Percentiles rank a stretch among this genome's conserved stretches.
Conservation (phyloP, 1,139 yeast genomes). For the Candida mesenterica region DNA sequence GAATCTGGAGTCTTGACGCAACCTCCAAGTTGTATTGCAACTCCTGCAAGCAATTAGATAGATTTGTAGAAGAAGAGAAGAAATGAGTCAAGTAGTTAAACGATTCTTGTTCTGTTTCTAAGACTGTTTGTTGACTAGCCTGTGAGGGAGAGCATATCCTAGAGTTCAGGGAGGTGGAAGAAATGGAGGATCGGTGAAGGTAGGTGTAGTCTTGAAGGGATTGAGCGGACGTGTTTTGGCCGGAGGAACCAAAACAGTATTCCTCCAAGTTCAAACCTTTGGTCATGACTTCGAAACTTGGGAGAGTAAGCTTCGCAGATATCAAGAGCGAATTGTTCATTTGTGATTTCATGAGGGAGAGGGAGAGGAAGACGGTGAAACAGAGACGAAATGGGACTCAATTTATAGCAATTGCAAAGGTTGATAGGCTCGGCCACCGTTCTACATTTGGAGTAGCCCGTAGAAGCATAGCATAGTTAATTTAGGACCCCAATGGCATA, state of each 20-base stretch:
- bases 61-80: constrained; percentile 2
- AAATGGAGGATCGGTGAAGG: no score
- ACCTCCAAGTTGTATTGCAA: not conserved
- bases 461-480: no score
- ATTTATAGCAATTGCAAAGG: no score
- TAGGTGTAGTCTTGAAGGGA: no score
- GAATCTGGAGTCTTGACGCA: not conserved
- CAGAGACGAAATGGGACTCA: no score
- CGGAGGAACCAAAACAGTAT: not conserved
- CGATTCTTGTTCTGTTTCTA: constrained; percentile 2
- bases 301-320: not conserved
- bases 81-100: constrained; percentile 3
- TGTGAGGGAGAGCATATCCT: no score
- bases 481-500: no score
- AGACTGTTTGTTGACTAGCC: not conserved
- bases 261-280: constrained; percentile 2
- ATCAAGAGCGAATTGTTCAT: not conserved
- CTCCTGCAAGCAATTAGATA: not conserved
- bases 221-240: no score
- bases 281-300: constrained; percentile 5
- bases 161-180: no score
- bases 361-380: no score
- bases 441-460: no score
- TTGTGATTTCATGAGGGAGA: not conserved
- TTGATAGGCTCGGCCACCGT: no score